Conservation (phyloP, 1,139 yeast genomes). For the Blastobotrys ciferrii region DNA sequence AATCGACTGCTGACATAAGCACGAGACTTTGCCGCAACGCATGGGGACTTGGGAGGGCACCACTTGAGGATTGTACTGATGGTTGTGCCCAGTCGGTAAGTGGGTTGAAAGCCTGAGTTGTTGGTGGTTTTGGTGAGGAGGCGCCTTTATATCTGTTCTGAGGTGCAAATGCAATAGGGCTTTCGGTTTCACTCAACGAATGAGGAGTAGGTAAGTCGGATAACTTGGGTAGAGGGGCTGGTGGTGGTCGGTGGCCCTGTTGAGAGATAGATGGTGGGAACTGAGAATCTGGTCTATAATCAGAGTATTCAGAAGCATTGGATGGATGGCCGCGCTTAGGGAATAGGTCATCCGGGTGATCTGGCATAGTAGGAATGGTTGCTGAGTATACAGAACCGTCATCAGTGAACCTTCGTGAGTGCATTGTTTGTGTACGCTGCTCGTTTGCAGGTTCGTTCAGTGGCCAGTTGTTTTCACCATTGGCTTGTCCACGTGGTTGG, state of each 20-base stretch:
- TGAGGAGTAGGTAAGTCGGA: constrained; percentile 35
- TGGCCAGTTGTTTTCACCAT: not conserved
- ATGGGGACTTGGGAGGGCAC: constrained; percentile 34
- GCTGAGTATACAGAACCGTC: constrained; percentile 5
- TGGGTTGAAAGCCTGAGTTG: constrained; percentile 25
- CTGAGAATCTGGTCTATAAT: constrained; percentile 14
- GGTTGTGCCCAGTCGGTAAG: constrained; percentile 15
- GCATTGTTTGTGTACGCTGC: constrained; percentile 1
- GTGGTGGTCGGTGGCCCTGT: constrained; percentile 17
- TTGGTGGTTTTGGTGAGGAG: constrained; percentile 17
- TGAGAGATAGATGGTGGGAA: constrained; percentile 20
- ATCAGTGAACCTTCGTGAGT: not conserved
- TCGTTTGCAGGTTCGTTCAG: not conserved
- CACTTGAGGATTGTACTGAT: constrained; percentile 15
- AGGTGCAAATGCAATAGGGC: constrained; percentile 34
- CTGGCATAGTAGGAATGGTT: constrained; percentile 10
- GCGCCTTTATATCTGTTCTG: constrained; percentile 24
- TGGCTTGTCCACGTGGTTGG: not conserved
- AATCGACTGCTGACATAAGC: constrained; percentile 32
- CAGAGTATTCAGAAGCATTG: constrained; percentile 15
- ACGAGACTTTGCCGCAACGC: constrained; percentile 33
- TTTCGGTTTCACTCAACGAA: constrained; percentile 31
- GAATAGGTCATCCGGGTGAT: constrained; percentile 17
- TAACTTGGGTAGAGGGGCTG: constrained; percentile 27
- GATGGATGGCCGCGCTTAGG: constrained; percentile 12